Evolutionary conservation across 306 rosid genomes (phyloP).

Genomic region (Dicorynia guianensis): DNA sequence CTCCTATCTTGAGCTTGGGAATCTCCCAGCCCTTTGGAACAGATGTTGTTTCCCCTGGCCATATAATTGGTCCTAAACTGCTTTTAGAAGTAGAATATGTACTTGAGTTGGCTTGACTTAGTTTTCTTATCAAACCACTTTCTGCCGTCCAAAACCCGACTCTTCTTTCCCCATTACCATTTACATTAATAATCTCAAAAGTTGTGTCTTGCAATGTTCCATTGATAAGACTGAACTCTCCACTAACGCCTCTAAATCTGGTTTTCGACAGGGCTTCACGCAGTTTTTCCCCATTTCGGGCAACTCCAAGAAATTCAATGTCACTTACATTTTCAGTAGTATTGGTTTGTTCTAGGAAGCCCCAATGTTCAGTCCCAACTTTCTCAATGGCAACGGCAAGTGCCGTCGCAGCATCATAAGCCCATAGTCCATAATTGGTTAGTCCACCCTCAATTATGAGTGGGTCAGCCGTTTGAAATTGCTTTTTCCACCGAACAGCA

Average conservation of each 20-base stretch:
- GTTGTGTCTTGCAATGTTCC: slow-evolving; percentile 25
- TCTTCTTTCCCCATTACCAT: slow-evolving; percentile 28
- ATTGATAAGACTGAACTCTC: slow-evolving; percentile 35
- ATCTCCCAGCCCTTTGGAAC: slow-evolving; percentile 45
- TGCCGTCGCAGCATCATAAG: too few species aligned
- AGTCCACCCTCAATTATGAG: too few species aligned
- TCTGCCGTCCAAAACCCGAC: not conserved
- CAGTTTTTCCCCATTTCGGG: slow-evolving; percentile 31
- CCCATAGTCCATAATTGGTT: too few species aligned
- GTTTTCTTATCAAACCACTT: slow-evolving; percentile 28
- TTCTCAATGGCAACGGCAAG: too few species aligned
- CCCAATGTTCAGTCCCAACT: too few species aligned
- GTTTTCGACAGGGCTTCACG: not conserved
- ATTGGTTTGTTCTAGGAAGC: too few species aligned
- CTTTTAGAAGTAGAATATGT: not conserved
- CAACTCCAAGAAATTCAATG: slow-evolving; percentile 39
- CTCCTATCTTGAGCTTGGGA: slow-evolving; percentile 34
- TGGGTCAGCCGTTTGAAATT: not conserved
- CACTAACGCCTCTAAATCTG: slow-evolving; percentile 40
- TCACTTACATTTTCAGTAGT: not conserved
- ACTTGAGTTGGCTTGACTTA: not conserved
- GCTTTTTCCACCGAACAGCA: not conserved
- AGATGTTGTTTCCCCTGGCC: slow-evolving; percentile 49
- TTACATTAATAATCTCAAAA: slow-evolving; percentile 40
- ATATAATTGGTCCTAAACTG: not conserved